Conservation (phyloP, 2,329 filamentous ascomycete species). For the Stemphylium lycopersici region DNA sequence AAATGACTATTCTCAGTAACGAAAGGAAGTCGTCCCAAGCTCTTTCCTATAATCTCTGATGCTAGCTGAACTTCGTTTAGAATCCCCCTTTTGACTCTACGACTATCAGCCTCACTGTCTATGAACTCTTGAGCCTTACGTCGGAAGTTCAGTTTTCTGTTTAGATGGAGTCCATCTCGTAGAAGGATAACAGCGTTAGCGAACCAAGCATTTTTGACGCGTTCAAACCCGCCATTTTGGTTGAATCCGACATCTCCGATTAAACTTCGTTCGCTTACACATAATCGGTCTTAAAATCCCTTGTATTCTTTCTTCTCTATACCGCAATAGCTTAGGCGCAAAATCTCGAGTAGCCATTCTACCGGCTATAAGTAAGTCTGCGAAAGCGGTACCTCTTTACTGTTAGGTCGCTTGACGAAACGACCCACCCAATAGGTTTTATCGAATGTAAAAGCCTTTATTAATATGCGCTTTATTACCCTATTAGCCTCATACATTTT, state of each 20-base stretch:
- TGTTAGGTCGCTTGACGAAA: not conserved
- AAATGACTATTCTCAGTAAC: conserved; percentile 21
- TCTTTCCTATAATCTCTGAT: conserved; percentile 15
- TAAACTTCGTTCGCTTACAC: not conserved
- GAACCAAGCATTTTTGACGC: not conserved
- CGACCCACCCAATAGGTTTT: not conserved
- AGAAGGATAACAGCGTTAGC: not conserved
- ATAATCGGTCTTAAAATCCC: not conserved
- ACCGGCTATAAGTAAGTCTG: not conserved
- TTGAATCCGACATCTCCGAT: not conserved
- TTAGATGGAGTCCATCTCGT: not conserved
- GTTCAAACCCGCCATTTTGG: not conserved
- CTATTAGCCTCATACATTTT: not conserved
- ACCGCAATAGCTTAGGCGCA: not conserved
- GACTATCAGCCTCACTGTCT: not conserved
- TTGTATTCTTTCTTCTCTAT: not conserved
- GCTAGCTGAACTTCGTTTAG: not conserved
- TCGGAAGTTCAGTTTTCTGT: not conserved
- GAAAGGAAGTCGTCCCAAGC: conserved; percentile 16
- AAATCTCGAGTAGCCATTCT: not conserved
- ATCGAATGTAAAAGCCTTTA: not conserved
- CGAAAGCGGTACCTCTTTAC: not conserved
- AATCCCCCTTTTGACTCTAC: not conserved
- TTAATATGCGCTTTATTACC: not conserved
- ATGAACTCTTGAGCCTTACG: not conserved